Evolutionary conservation across 148 eudicot species (phyloP).

Genomic region (Mesembryanthemum crystallinum): DNA sequence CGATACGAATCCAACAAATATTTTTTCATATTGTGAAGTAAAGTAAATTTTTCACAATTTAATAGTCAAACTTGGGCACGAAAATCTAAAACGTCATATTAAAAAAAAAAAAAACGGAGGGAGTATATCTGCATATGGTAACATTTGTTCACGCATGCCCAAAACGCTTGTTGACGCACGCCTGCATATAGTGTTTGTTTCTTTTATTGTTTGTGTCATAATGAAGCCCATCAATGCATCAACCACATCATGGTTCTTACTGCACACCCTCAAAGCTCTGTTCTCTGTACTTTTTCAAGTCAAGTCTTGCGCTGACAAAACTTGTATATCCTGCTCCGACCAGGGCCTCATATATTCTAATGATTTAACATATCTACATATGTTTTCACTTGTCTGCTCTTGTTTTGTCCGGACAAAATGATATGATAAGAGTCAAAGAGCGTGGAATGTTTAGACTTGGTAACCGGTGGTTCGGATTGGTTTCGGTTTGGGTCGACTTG

Average conservation of each 20-base stretch:
- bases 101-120: background rate
- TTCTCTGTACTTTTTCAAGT: background rate
- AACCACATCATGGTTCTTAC: background rate
- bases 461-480: too few relatives aligned
- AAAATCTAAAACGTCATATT: too few relatives aligned
- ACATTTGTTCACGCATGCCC: background rate
- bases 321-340: background rate
- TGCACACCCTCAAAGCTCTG: background rate
- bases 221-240: background rate
- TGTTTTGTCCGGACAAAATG: background rate
- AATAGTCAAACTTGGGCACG: too few relatives aligned
- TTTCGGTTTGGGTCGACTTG: too few relatives aligned
- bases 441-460: background rate
- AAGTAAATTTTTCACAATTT: too few relatives aligned
- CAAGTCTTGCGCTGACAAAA: slow-evolving; percentile 7
- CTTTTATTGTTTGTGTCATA: background rate
- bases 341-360: background rate
- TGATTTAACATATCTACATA: background rate
- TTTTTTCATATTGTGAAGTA: too few relatives aligned
- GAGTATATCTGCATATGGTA: background rate
- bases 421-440: background rate
- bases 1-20: too few relatives aligned
- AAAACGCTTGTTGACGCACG: too few relatives aligned
- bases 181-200: background rate
- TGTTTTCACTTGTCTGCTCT: too few relatives aligned